These are phyloP conservation scores for Trichophyton mentagrophytes DNA, from an alignment of 2,329 filamentous ascomycete species.

Conservation along the genomic window DNA sequence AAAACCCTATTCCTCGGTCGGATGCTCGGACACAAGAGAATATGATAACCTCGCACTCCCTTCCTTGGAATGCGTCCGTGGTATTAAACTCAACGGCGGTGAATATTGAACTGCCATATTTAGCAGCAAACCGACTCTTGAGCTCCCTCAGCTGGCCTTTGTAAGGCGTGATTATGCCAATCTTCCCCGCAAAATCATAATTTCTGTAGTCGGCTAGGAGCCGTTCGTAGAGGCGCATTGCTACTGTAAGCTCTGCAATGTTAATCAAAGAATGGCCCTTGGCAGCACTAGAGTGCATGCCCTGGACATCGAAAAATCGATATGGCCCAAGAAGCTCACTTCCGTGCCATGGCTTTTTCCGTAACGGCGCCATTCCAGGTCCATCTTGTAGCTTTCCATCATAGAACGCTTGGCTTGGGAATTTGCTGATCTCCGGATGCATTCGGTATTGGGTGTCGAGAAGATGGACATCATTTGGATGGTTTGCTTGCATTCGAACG, in stretches of 20 bases:
- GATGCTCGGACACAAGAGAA: conserved; percentile 96
- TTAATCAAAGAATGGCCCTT: conserved; percentile 87
- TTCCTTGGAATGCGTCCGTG: conserved; percentile 92
- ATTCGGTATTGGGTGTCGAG: conserved; percentile 98
- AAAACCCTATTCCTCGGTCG: conserved; percentile 89
- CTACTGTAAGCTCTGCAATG: conserved; percentile 70
- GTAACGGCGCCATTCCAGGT: conserved; percentile 62
- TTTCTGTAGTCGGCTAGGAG: conserved; percentile 58
- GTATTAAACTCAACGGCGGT: conserved; percentile 93
- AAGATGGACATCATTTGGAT: conserved; percentile 75
- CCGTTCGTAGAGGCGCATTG: conserved; percentile 70
- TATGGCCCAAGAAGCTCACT: conserved; percentile 77
- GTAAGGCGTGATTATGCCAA: conserved; percentile 96
- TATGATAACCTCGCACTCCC: conserved; percentile 95
- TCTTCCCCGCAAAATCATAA: conserved; percentile 63
- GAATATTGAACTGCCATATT: conserved; percentile 62
- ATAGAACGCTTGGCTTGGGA: conserved; percentile 87
- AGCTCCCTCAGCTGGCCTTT: conserved; percentile 82
- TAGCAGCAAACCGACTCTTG: conserved; percentile 56
- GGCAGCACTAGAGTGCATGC: conserved; percentile 67
- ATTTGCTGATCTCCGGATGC: conserved; percentile 90
- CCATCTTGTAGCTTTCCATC: conserved; percentile 78
- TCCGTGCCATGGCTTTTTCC: conserved; percentile 72
- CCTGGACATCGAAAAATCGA: conserved; percentile 91
- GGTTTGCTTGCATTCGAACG: conserved; percentile 92